Evolutionary conservation across 345 rosid genomes (phyloP).

Genomic region (Eucalyptus grandis): DNA sequence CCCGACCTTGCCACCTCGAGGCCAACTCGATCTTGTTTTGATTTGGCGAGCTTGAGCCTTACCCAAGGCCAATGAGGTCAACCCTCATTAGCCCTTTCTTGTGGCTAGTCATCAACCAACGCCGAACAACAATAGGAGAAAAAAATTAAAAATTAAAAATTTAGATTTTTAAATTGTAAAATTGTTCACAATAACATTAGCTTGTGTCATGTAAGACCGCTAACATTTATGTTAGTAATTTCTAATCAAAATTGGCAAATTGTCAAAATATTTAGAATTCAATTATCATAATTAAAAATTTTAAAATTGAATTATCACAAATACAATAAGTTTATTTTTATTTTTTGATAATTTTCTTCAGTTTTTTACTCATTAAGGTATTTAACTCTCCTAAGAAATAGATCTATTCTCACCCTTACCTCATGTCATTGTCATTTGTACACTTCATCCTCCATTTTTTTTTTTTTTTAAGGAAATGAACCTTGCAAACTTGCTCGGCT

Average conservation of each 20-base stretch:
- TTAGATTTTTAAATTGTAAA: too few species aligned
- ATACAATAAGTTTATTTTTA: neutral
- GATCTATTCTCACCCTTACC: neutral
- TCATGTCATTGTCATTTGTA: neutral
- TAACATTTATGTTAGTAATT: accelerated
- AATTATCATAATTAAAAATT: accelerated
- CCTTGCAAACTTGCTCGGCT: neutral
- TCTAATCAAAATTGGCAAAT: neutral
- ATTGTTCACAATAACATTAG: too few species aligned
- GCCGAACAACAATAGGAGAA: accelerated
- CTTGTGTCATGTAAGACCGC: accelerated
- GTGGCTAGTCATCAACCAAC: too few species aligned
- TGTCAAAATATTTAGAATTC: too few species aligned
- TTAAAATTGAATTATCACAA: neutral
- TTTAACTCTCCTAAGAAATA: accelerated
- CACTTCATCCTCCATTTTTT: neutral
- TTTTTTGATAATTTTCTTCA: too few species aligned
- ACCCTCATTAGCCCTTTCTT: accelerated
- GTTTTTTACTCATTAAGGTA: too few species aligned
- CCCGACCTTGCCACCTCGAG: accelerated
- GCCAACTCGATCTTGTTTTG: accelerated
- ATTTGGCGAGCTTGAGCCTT: neutral
- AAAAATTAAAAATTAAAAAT: too few species aligned
- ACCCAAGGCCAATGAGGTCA: accelerated
- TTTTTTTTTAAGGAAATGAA: neutral